Evolutionary conservation across 305 asterid species (phyloP), one percentile per base, ranked within the genome.

Genomic region (Solanum hybrid): DNA sequence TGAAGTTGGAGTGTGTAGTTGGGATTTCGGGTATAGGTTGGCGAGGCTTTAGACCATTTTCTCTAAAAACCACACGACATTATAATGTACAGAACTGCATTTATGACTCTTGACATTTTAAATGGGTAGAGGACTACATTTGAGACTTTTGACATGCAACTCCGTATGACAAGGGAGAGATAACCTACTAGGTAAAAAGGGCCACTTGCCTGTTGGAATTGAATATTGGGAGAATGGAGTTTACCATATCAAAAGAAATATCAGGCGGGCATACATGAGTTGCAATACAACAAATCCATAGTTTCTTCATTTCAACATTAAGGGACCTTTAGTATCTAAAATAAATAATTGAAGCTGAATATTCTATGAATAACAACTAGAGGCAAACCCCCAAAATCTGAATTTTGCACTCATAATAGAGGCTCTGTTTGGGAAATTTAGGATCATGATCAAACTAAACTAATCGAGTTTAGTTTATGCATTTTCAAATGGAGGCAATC

Each of bases 401-500:
- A 51, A 33, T 51, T 46, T 51, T 82, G 14, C 2, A 42, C 87
- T 82, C 71, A 82, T 82, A 82, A 29, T 29, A 28, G 42, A 28
- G 42, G 75, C 42, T 51, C 42, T 12, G 29, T 51, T 83, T 51
- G 75, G 42, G 40, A 84, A 20, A 75, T 29, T 29, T 2, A 18
- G 29, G 20, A 46, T 83, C 87, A 29, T 9, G 40, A 83, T 18
- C 73, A 46, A 83, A 46, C 71, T 18, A 46, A 83, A 81, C 67
- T 39, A 81, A 40, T 81, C 9, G n/a, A 40, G 69, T 89, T 90
- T 93, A 90, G 37, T 90, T 79, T 94, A 92, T 86, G 91, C 90
- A 76, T 89, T 89, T 82, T 90, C 93, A 77, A 96, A 96, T 40
- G 98, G 97, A 87, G 98, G 98, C 91, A 97, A 91, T 11, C 97